Evolutionary conservation across 176 grass and related monocot species (phyloP), one percentile per base, ranked within the genome.

Genomic region (Aegilops longissima): DNA sequence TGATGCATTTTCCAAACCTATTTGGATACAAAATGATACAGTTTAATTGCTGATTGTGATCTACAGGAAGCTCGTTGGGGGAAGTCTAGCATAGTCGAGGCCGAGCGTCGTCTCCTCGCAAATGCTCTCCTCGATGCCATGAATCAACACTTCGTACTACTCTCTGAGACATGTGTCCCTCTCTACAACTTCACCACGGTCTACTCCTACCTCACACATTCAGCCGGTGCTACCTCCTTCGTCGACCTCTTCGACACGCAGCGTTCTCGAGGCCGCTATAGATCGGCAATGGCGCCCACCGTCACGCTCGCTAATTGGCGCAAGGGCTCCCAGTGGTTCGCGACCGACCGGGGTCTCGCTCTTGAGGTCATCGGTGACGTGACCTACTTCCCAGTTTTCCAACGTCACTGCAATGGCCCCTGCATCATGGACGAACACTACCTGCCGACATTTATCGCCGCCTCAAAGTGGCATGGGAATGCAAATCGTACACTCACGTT

Each of bases 271-370:
- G 61, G 76, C 20, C 76, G 93, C 27, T 95, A 95, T 77, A 77
- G 83, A 39, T 12, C 8, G 5, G 65, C 79, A 9, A 67, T 24
- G 58, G 9, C 35, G 4, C 23, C 6, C 40, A 67, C 49, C 62
- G 17, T 71, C 21, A 30, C 38, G 13, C 74, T 2, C 17, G 54
- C 54, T 18, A 1, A 84, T 14, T 91, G 92, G 92, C 73, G 92
- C 77, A 93, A 93, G 85, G 92, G 92, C 1, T 34, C 83, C 0
- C 79, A 94, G 51, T 94, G 92, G 92, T 91, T 93, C 10, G 86
- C 86, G 20, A 63, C 86, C 16, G 71, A 88, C 54, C 82, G 92
- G 6, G 20, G 23, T 2, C 78, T 94, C 3, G 86, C 86, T 3
- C 3, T 86, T 6, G 18, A 56, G 17, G 69, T 94, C 5, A 58